Evolutionary conservation across 371 early-diverging fungal species (phyloP).

Genomic region (Rhizopus sp.): DNA sequence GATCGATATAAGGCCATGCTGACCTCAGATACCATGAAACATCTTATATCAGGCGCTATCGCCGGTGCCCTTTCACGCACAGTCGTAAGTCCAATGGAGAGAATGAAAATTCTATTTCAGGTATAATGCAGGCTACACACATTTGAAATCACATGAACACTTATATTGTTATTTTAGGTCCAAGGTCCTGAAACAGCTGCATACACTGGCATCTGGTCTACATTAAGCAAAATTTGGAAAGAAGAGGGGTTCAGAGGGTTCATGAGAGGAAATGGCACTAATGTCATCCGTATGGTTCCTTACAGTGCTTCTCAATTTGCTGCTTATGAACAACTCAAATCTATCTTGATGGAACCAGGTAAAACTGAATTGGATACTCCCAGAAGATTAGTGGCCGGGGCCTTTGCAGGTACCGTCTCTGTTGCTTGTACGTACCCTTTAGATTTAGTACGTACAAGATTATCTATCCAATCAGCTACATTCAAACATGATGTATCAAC

Average conservation of each 20-base stretch:
- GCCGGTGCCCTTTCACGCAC: constrained; percentile 94
- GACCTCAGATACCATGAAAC: constrained; percentile 65
- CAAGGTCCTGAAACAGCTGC: constrained; percentile 69
- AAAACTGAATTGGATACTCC: constrained; percentile 74
- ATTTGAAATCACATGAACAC: constrained; percentile 32
- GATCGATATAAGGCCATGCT: constrained; percentile 10
- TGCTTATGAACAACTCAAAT: constrained; percentile 79
- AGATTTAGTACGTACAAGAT: constrained; percentile 86
- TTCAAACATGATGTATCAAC: constrained; percentile 10
- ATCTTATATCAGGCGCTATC: constrained; percentile 87
- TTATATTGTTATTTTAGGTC: constrained; percentile 47
- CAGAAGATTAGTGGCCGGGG: constrained; percentile 77
- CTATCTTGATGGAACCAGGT: constrained; percentile 66
- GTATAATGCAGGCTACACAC: constrained; percentile 36
- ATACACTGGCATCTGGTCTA: constrained; percentile 73
- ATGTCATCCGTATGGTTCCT: constrained; percentile 90
- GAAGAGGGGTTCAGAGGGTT: constrained; percentile 87
- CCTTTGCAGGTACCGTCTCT: constrained; percentile 81
- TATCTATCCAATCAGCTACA: constrained; percentile 74
- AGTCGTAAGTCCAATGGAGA: constrained; percentile 90
- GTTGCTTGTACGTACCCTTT: constrained; percentile 87
- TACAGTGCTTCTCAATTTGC: constrained; percentile 92
- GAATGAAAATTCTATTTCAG: constrained; percentile 92
- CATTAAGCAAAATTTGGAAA: constrained; percentile 80
- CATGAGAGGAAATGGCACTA: constrained; percentile 93